Percentiles rank a stretch among this genome's conserved stretches.
Evolutionary conservation across 2,329 filamentous ascomycete genomes (phyloP).

Genomic region (Aureobasidium sp.): DNA sequence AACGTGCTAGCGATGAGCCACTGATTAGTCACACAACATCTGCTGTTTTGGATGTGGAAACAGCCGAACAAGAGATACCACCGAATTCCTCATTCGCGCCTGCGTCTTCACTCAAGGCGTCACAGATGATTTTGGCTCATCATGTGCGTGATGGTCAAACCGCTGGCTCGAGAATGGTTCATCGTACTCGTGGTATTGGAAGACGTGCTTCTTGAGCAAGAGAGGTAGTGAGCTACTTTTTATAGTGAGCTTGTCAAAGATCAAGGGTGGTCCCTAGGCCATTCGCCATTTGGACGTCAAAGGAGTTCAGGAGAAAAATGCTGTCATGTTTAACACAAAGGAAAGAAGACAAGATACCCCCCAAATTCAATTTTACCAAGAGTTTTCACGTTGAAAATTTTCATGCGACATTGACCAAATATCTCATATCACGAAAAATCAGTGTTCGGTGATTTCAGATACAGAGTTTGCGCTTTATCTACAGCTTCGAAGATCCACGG

Average conservation of each 20-base stretch:
- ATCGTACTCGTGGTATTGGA: not conserved
- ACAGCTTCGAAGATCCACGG: slow-evolving; percentile 37
- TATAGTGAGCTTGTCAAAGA: not conserved
- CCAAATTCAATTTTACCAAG: not conserved
- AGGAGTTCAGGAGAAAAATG: not conserved
- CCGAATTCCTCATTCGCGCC: not conserved
- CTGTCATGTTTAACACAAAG: not conserved
- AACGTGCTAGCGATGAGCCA: not conserved
- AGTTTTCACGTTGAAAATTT: no score
- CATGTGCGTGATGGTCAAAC: not conserved
- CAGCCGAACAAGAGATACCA: not conserved
- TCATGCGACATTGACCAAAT: not conserved
- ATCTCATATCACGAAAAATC: not conserved
- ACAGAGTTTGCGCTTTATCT: not conserved
- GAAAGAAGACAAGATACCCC: not conserved
- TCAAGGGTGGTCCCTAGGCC: not conserved
- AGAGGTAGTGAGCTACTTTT: no score
- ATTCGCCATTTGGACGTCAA: not conserved
- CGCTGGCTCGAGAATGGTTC: not conserved
- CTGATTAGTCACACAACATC: not conserved
- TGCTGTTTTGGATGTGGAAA: not conserved
- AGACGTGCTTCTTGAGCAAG: not conserved
- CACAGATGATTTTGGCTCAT: not conserved
- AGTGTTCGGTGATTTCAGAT: no score
- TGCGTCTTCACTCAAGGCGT: not conserved